Base-by-base conservation (phyloP, 2,329 filamentous ascomycete genomes). In the Ascochyta clinopodiicola region DNA sequence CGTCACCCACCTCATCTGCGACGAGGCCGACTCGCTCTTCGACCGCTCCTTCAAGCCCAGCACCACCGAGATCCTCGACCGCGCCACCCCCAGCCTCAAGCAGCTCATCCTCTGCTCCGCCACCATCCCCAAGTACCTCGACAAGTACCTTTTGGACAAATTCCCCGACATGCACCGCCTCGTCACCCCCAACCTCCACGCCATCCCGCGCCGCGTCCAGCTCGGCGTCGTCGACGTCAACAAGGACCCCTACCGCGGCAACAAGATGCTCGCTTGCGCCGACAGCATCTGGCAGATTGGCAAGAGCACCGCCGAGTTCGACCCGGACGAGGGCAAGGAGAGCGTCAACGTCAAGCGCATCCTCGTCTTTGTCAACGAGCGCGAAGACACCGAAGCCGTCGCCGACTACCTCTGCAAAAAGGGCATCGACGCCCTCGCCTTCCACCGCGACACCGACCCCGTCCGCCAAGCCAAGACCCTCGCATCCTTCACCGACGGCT, bases 311-410 rank as follows among this genome's bases (percentile, higher is more conserved):
- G 62, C 52, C n/a, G 73, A 76, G 29, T 70, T 72, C 37, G 75
- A 77, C 46, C 71, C 72, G 3, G 61, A 51, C 4, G 68, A 74
- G 60, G 77, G 79, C 25, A 82, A 84, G 48, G 84, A 80, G 36
- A 79, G 82, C 44, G 78, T 88, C 4, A 87, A 90, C 55, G 83
- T 91, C 22, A 95, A 95, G 74, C 89, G 91, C 59, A 89, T 99
- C 67, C 86, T 98, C 53, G 92, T 98, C 3, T 98, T 98, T 69
- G 94, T 98, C 73, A 98, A 98, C 75, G 92, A 98, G 80, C 89
- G 95, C 32, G 92, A 96, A 71, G 92, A 91, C 71, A 91, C 94
- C 0, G 84, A 89, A 53, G 86, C 93, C 69, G 83, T 99, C 0
- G 88, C 93, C 12, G 79, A 87, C 1, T 99, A 90, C 73, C 86